A percentile compares a stretch with the other conserved stretches of the same genome.
Evolutionary conservation across 2,329 filamentous ascomycete species (phyloP).

Genomic region (Neonectria hederae): DNA sequence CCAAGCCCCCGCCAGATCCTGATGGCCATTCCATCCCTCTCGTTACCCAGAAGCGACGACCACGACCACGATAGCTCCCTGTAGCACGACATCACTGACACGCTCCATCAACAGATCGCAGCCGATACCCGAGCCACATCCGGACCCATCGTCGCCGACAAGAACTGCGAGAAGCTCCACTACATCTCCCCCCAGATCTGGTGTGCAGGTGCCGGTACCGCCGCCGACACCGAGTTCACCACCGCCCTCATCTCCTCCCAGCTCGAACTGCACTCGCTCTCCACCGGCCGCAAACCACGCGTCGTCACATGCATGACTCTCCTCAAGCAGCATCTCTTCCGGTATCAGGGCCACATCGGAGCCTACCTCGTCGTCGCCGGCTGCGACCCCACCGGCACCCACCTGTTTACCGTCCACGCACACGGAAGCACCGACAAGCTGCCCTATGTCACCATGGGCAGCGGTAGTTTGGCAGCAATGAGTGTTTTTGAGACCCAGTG

Average conservation of each 20-base stretch:
- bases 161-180: slow-evolving; percentile 99
- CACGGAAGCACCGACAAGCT: slow-evolving; percentile 99
- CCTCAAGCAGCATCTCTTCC: slow-evolving; percentile 99
- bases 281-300: slow-evolving; percentile 93
- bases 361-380: slow-evolving; percentile 98
- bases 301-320: slow-evolving; percentile 99
- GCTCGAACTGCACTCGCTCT: slow-evolving; percentile 96
- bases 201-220: slow-evolving; percentile 98
- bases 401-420: slow-evolving; percentile 97
- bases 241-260: slow-evolving; percentile 98
- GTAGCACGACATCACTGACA: slow-evolving; percentile 25
- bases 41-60: background rate
- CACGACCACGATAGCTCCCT: slow-evolving; percentile 16
- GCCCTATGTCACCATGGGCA: slow-evolving; percentile 99
- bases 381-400: slow-evolving; percentile 92
- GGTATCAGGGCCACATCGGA: slow-evolving; percentile 96
- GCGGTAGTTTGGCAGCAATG: slow-evolving; percentile 95
- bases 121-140: slow-evolving; percentile 98
- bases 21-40: slow-evolving; percentile 5
- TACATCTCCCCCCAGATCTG: slow-evolving; percentile 99
- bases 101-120: slow-evolving; percentile 73
- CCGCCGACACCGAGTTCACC: slow-evolving; percentile 98
- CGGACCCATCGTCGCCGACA: slow-evolving; percentile 98
- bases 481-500: slow-evolving; percentile 97
- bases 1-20: background rate